Conservation (phyloP, 1,139 yeast species). For the Geotrichum citri-aurantii region DNA sequence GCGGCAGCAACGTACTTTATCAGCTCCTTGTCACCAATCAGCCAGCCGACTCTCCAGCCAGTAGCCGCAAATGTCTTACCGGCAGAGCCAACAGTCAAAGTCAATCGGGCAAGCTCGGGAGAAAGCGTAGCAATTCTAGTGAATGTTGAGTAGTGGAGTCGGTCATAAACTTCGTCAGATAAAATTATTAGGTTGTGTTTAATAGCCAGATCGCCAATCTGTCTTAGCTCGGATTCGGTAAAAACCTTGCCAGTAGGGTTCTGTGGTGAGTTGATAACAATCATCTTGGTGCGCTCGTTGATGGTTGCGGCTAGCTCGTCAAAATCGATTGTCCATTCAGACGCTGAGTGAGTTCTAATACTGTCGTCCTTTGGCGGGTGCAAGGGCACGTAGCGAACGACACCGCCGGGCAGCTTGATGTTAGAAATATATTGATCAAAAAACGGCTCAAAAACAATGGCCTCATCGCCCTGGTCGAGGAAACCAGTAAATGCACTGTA, state of each 20-base stretch:
- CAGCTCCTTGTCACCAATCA: constrained; percentile 78
- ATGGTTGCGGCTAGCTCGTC: constrained; percentile 66
- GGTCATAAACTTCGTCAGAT: constrained; percentile 93
- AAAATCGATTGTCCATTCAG: constrained; percentile 85
- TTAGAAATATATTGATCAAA: constrained; percentile 95
- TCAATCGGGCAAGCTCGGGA: constrained; percentile 71
- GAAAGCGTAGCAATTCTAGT: constrained; percentile 78
- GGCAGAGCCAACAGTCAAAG: constrained; percentile 91
- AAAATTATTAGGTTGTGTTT: constrained; percentile 74
- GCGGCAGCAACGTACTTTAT: constrained; percentile 81
- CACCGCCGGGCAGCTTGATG: constrained; percentile 89
- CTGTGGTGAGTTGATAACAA: constrained; percentile 89
- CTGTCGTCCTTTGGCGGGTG: constrained; percentile 76
- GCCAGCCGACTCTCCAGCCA: constrained; percentile 98
- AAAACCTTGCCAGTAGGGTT: constrained; percentile 93
- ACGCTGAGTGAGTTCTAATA: constrained; percentile 60
- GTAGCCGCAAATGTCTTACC: constrained; percentile 97
- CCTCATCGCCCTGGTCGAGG: constrained; percentile 85
- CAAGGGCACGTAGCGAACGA: constrained; percentile 75
- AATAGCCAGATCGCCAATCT: constrained; percentile 76
- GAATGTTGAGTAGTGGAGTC: constrained; percentile 68
- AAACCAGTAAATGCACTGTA: constrained; percentile 79
- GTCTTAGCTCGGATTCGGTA: constrained; percentile 61
- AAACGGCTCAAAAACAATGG: constrained; percentile 94
- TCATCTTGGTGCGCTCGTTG: constrained; percentile 69